Evolutionary conservation across 1,139 yeast species (phyloP).

Genomic region (Candida sanyaensis): DNA sequence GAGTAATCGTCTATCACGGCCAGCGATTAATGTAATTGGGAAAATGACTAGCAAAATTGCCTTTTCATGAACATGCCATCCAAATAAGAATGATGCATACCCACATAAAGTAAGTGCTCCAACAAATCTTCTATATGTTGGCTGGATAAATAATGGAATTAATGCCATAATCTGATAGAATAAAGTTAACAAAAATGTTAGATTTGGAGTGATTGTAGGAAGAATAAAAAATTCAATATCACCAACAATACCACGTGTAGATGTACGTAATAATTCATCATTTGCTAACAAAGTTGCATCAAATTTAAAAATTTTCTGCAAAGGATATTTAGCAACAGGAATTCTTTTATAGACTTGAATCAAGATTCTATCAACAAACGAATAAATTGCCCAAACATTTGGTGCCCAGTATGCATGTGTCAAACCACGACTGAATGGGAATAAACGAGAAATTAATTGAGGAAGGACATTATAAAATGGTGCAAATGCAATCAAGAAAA

Average conservation of each 20-base stretch:
- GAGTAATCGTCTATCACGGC: slow-evolving; percentile 69
- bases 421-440: slow-evolving; percentile 93
- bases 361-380: slow-evolving; percentile 76
- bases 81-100: slow-evolving; percentile 86
- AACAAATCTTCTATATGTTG: slow-evolving; percentile 74
- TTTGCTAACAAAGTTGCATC: slow-evolving; percentile 28
- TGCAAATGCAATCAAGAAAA: slow-evolving; percentile 71
- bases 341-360: slow-evolving; percentile 50
- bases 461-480: slow-evolving; percentile 77
- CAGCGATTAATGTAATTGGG: slow-evolving; percentile 59
- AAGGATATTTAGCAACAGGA: slow-evolving; percentile 45
- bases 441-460: slow-evolving; percentile 66
- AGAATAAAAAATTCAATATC: slow-evolving; percentile 80
- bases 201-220: slow-evolving; percentile 76
- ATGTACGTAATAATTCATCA: slow-evolving; percentile 32
- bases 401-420: slow-evolving; percentile 99
- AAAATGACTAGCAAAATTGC: slow-evolving; percentile 88
- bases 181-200: slow-evolving; percentile 75
- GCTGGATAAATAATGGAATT: slow-evolving; percentile 72
- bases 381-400: slow-evolving; percentile 92
- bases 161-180: slow-evolving; percentile 81
- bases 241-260: slow-evolving; percentile 90
- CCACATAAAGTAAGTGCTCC: slow-evolving; percentile 91
- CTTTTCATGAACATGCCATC: slow-evolving; percentile 99
- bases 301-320: slow-evolving; percentile 35